Evolutionary conservation across 345 rosid genomes (phyloP).

Genomic region (Psidium guajava): DNA sequence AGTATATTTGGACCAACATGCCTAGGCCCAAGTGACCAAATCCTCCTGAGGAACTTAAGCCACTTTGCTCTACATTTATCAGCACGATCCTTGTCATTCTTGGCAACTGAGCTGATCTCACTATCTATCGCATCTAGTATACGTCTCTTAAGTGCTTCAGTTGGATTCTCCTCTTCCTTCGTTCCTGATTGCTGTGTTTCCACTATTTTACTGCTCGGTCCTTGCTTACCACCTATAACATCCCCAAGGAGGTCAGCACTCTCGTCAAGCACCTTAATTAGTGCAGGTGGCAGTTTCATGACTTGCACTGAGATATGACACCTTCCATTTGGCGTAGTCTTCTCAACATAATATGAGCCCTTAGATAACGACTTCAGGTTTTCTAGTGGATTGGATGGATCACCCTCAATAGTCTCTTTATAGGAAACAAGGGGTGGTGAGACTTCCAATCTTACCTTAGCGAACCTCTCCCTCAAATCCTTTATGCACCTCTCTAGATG

Average conservation of each 20-base stretch:
- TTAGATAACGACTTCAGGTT: slow-evolving; percentile 44
- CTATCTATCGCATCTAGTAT: slow-evolving; percentile 45
- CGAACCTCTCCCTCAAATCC: slow-evolving; percentile 89
- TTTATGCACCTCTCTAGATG: slow-evolving; percentile 88
- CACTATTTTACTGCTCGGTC: slow-evolving; percentile 32
- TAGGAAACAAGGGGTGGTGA: slow-evolving; percentile 88
- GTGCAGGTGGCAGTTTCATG: slow-evolving; percentile 60
- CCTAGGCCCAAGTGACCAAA: slow-evolving; percentile 94
- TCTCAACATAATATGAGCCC: slow-evolving; percentile 57
- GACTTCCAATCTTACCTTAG: slow-evolving; percentile 73
- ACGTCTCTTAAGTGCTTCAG: slow-evolving; percentile 38
- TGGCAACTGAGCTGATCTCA: slow-evolving; percentile 29
- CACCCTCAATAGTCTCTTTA: slow-evolving; percentile 79
- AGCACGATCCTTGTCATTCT: slow-evolving; percentile 43
- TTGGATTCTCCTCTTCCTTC: slow-evolving; percentile 37
- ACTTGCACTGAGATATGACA: slow-evolving; percentile 63
- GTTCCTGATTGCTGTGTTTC: slow-evolving; percentile 25
- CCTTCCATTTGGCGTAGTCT: slow-evolving; percentile 69
- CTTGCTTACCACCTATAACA: slow-evolving; percentile 51
- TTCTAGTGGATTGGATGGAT: slow-evolving; percentile 45
- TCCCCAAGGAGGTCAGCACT: slow-evolving; percentile 60
- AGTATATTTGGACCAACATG: slow-evolving; percentile 89
- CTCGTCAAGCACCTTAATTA: slow-evolving; percentile 81
- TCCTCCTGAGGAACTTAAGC: slow-evolving; percentile 56
- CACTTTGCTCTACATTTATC: slow-evolving; percentile 61